Base-by-base conservation (phyloP, 768 basidiomycete species). In the Pulveroboletus ravenelii region DNA sequence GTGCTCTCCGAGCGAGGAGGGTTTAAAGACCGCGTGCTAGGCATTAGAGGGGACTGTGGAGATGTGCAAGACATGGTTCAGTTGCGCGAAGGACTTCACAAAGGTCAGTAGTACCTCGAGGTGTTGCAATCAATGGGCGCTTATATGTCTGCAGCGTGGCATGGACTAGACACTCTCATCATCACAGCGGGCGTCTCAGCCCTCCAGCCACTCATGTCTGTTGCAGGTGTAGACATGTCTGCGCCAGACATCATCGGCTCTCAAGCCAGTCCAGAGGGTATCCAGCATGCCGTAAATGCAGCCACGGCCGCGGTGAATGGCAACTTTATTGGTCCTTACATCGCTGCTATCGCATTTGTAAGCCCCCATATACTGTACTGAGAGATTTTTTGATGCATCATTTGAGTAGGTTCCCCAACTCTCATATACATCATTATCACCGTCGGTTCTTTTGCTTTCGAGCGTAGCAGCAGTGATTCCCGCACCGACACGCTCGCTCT, bases 121-220 rank as follows among this genome's bases (percentile, higher is more conserved):
- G 34, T 42, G 12, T 13, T 2, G 25, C 39, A 3, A 6, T 29
- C n/a, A 9, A 50, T 2, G 53, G 2, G 10, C 42, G 56, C 20
- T 61, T 37, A 3, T 18, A 6, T 42, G 4, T 32, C 18, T 41
- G 14, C 9, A 94, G 93, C 74, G 56, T 93, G 91, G 90, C 72
- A 70, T 1, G 89, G 91, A 14, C 57, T 94, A 1, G 93, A 95
- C 65, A 95, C 93, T 0, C 62, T 95, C 6, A 70, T 92, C 29
- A 79, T 95, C 32, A 78, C 80, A 30, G 91, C 92, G 3, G 93
- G 93, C 4, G 87, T 93, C 0, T 89, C 89, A 1, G 84, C 91
- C 10, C 73, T 93, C 3, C 81, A 79, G 46, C 87, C 92, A 0
- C 70, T 95, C 23, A 73, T 93, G 65, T 77, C 80, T 3, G 68